Conservation (phyloP, 2,329 filamentous ascomycete genomes). For the Exophiala spinifera region DNA sequence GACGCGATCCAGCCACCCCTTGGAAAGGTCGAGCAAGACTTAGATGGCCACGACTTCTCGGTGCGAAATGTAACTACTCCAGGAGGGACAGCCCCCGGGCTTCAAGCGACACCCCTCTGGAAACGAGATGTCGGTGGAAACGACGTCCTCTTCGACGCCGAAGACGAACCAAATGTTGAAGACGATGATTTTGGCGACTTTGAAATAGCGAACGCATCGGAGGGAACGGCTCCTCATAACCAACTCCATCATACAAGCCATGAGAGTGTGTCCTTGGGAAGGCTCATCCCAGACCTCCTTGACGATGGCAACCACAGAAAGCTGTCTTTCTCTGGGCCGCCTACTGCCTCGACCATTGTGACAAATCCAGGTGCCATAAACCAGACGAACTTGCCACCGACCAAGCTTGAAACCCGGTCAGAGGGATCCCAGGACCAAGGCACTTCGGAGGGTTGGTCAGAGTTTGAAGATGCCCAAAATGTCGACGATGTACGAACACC, state of each 20-base stretch:
- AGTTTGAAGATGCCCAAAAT: background rate
- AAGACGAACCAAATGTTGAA: constrained; percentile 51
- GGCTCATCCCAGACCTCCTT: no score
- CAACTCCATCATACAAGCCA: background rate
- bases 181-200: constrained; percentile 61
- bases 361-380: background rate
- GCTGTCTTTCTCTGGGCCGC: background rate
- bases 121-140: constrained; percentile 21
- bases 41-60: background rate
- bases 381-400: no score
- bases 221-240: background rate
- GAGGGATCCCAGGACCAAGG: constrained; percentile 36
- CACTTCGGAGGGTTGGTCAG: constrained; percentile 48
- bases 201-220: constrained; percentile 49
- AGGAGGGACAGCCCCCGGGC: no score
- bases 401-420: no score
- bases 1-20: background rate
- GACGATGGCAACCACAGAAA: constrained; percentile 1
- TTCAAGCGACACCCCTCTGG: constrained; percentile 15
- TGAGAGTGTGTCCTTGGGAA: background rate
- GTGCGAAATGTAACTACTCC: background rate
- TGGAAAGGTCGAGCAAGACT: background rate
- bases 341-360: no score
- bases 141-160: constrained; percentile 66
- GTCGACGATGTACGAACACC: background rate